Evolutionary conservation across 2,329 filamentous ascomycete species (phyloP).

Genomic region (Stagonosporopsis cucurbitacearum): DNA sequence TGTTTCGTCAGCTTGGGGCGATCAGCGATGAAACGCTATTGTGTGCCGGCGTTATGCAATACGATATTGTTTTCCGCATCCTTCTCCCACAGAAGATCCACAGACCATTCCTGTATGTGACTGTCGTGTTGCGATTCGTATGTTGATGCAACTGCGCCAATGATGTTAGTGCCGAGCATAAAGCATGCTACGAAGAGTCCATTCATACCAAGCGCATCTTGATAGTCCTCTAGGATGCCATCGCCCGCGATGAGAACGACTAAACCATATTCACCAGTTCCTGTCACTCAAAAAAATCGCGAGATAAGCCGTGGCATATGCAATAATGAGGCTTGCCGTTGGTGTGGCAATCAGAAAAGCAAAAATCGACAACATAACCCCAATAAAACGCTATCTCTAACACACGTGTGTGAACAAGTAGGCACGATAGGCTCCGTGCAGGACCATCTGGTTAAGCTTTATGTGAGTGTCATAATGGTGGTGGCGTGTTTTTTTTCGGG

Average conservation of each 20-base stretch:
- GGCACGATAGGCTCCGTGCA: not conserved
- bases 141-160: not conserved
- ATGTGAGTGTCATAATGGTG: not conserved
- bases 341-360: conserved; percentile 11
- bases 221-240: not conserved
- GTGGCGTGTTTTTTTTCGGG: not conserved
- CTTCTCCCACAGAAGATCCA: not conserved
- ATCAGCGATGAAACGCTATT: no score
- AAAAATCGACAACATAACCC: conserved; percentile 3
- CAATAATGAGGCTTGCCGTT: not conserved
- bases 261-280: not conserved
- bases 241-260: not conserved
- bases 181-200: not conserved
- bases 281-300: conserved; percentile 9
- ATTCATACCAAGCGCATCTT: not conserved
- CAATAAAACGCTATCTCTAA: not conserved
- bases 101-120: not conserved
- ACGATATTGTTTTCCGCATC: no score
- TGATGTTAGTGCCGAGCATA: not conserved
- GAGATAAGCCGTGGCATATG: conserved; percentile 4
- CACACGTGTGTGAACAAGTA: not conserved
- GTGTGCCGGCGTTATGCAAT: no score
- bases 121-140: not conserved
- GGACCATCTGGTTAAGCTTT: conserved; percentile 1
- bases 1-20: no score